A percentile compares a stretch with the other conserved stretches of the same genome.
Evolutionary conservation across 192 early-diverging fungal species (phyloP).

Genomic region (Umbelopsis sp.): DNA sequence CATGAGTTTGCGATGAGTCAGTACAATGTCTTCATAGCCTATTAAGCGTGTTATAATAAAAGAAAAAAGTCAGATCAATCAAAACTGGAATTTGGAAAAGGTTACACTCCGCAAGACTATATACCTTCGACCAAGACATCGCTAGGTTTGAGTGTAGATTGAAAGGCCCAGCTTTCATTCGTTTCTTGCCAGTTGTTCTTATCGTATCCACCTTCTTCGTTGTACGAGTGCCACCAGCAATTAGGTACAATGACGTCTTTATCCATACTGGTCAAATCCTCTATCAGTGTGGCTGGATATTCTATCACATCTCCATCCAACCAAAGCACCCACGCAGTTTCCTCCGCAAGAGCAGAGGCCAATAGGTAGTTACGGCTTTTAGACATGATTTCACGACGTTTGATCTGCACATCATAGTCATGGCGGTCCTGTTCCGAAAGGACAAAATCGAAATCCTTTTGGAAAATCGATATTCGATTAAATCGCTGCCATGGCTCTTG

Average conservation of each 20-base stretch:
- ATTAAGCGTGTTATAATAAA: too few species aligned
- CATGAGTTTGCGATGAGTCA: constrained; percentile 47
- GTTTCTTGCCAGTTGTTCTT: constrained; percentile 75
- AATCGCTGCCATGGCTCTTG: constrained; percentile 51
- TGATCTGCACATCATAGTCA: constrained; percentile 54
- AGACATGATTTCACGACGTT: constrained; percentile 63
- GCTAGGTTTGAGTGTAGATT: constrained; percentile 31
- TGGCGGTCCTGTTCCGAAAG: constrained; percentile 55
- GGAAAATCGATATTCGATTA: constrained; percentile 58
- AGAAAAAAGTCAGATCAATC: too few species aligned
- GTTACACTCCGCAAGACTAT: too few species aligned
- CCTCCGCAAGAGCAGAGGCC: constrained; percentile 55
- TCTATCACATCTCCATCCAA: constrained; percentile 71
- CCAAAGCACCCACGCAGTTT: constrained; percentile 72
- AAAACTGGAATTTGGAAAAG: too few species aligned
- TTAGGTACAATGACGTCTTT: constrained; percentile 73
- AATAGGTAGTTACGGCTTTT: constrained; percentile 64
- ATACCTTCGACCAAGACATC: constrained; percentile 55
- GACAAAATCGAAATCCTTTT: constrained; percentile 56
- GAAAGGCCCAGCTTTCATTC: constrained; percentile 48
- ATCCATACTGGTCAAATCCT: constrained; percentile 60
- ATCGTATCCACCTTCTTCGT: constrained; percentile 61
- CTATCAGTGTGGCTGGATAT: constrained; percentile 60
- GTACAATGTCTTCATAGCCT: constrained; percentile 45
- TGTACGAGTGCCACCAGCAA: constrained; percentile 42